Percentiles rank a stretch among this genome's conserved stretches.
Conservation (phyloP, 2,329 filamentous ascomycete species). For the Ceratocystis destructans region DNA sequence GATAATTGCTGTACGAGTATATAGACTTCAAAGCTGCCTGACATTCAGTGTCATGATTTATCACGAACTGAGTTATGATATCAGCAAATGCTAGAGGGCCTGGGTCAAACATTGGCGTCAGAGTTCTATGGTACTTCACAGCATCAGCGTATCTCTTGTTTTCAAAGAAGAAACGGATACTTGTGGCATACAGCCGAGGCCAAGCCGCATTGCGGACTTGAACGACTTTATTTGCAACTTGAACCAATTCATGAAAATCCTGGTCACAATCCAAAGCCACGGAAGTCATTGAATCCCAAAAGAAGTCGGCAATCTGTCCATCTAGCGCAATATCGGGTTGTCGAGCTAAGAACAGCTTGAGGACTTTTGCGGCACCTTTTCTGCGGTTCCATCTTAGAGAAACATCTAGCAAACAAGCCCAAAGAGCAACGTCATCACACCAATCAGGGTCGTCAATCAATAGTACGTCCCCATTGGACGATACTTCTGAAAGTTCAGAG, state of each 20-base stretch:
- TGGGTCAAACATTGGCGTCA: conserved; percentile 33
- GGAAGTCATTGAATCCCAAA: conserved; percentile 16
- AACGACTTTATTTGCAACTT: background rate
- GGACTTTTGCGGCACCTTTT: conserved; percentile 10
- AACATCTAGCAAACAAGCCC: conserved; percentile 16
- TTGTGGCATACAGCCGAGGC: conserved; percentile 38
- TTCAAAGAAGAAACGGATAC: conserved; percentile 32
- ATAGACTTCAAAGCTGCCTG: conserved; percentile 32
- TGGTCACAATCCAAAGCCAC: conserved; percentile 11
- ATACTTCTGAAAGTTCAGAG: conserved; percentile 2
- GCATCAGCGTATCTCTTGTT: conserved; percentile 29
- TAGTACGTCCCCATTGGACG: background rate
- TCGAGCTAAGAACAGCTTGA: conserved; percentile 11
- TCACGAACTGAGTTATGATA: conserved; percentile 33
- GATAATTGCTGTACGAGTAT: conserved; percentile 33
- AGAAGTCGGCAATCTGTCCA: conserved; percentile 14
- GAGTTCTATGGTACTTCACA: conserved; percentile 35
- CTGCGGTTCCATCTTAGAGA: conserved; percentile 14
- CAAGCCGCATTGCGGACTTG: conserved; percentile 25
- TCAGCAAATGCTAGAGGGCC: conserved; percentile 30
- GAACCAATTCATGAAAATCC: conserved; percentile 2
- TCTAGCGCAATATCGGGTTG: conserved; percentile 14
- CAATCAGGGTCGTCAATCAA: conserved; percentile 15
- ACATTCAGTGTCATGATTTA: conserved; percentile 26
- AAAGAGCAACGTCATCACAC: conserved; percentile 14